Percentiles rank a stretch among this genome's conserved stretches.
Conservation (phyloP, 2,329 filamentous ascomycete genomes). For the Pseudonectria buxi region DNA sequence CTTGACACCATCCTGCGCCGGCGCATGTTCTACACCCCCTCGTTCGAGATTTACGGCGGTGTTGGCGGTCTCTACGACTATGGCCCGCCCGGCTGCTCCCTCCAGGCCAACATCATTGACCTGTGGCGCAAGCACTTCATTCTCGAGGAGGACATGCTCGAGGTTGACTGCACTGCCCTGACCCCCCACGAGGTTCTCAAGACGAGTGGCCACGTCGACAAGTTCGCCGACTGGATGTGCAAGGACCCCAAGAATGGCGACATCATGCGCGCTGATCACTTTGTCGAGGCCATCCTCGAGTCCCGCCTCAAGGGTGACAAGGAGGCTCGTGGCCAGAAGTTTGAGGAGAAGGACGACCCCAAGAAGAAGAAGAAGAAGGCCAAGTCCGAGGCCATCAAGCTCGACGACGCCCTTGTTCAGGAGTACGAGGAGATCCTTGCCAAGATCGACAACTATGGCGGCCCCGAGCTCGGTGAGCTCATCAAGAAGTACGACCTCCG, state of each 20-base stretch:
- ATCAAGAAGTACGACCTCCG: constrained; percentile 89
- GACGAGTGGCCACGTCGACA: constrained; percentile 93
- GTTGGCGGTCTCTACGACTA: constrained; percentile 89
- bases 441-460: constrained; percentile 91
- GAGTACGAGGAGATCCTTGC: constrained; percentile 91
- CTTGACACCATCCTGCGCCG: constrained; percentile 83
- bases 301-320: constrained; percentile 81
- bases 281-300: constrained; percentile 92
- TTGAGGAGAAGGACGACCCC: constrained; percentile 64
- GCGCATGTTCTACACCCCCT: constrained; percentile 88
- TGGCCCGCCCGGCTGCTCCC: constrained; percentile 77
- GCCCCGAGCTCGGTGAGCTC: constrained; percentile 75
- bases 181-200: constrained; percentile 92
- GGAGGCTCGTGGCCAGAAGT: constrained; percentile 78
- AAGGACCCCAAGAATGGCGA: constrained; percentile 97
- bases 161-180: constrained; percentile 88
- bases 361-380: constrained; percentile 89
- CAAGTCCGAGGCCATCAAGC: constrained; percentile 70
- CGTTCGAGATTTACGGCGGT: constrained; percentile 92
- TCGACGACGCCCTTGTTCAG: constrained; percentile 77
- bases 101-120: constrained; percentile 84
- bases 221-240: constrained; percentile 99
- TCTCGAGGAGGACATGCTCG: constrained; percentile 87
- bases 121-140: constrained; percentile 91
- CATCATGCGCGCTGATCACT: constrained; percentile 90